A percentile compares a stretch with the other conserved stretches of the same genome.
These are phyloP conservation scores for Coelastrella sp. DNA, from an alignment of 139 green algal species.

Conservation along the genomic window DNA sequence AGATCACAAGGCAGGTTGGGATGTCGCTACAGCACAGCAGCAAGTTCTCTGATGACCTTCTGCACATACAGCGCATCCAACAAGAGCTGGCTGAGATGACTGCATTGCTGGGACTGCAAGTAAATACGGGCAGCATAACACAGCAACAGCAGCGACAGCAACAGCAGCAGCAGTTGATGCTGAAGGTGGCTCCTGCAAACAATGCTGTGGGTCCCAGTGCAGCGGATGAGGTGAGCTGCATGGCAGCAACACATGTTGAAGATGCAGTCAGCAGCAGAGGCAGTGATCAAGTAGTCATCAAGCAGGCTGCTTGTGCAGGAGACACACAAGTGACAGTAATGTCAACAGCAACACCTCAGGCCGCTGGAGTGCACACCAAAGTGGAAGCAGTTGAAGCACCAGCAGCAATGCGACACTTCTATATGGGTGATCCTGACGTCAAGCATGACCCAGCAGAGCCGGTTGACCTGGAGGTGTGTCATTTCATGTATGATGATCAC, in stretches of 20 bases:
- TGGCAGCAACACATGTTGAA: too few relatives aligned
- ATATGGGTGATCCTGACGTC: too few relatives aligned
- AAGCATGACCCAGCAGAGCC: not conserved
- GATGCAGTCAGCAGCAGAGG: too few relatives aligned
- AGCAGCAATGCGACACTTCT: too few relatives aligned
- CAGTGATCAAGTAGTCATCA: too few relatives aligned
- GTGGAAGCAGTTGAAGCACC: too few relatives aligned
- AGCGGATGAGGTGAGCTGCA: too few relatives aligned
- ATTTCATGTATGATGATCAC: not conserved
- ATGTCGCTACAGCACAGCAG: not conserved
- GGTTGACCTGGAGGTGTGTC: not conserved
- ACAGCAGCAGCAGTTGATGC: not conserved
- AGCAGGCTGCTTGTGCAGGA: too few relatives aligned
- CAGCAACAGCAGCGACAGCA: not conserved
- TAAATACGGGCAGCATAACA: not conserved
- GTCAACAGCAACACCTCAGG: too few relatives aligned
- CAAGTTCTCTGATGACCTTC: not conserved
- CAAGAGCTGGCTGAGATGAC: not conserved
- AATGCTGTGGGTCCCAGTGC: too few relatives aligned
- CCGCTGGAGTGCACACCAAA: too few relatives aligned
- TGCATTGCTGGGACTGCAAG: not conserved
- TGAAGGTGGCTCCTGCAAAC: not conserved
- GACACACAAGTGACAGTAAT: too few relatives aligned
- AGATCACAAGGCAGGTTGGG: not conserved
- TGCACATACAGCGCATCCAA: not conserved